Evolutionary conservation across 177 flowering plant species (phyloP).

Genomic region (Telopea speciosissima): DNA sequence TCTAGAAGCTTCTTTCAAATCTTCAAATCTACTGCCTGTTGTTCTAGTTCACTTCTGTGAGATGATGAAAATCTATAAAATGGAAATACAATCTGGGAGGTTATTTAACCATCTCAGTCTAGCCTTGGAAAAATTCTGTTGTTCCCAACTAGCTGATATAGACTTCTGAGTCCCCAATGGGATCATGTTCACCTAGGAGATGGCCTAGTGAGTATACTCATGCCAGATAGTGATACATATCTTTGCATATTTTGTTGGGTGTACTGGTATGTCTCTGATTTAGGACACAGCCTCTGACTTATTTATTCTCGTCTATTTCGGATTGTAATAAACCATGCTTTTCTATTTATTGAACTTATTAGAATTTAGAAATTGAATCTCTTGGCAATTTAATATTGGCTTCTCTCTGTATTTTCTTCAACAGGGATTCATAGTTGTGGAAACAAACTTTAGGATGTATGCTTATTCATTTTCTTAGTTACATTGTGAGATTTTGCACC

Average conservation of each 20-base stretch:
- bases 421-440: constrained; percentile 92
- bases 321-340: no score
- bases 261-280: neutral
- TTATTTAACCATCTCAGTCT: neutral
- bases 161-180: no score
- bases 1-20: neutral
- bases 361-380: neutral
- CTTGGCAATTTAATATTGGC: neutral
- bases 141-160: neutral
- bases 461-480: constrained; percentile 88
- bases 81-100: neutral
- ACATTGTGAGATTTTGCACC: constrained; percentile 82
- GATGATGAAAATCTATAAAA: no score
- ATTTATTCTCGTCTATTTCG: neutral
- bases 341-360: neutral
- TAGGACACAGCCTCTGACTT: neutral
- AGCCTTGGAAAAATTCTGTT: neutral
- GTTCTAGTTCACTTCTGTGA: neutral
- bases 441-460: constrained; percentile 87
- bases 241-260: neutral
- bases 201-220: no score
- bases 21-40: no score
- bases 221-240: no score
- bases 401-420: neutral
- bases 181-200: no score